Conservation (phyloP, 768 basidiomycete genomes). For the Mrakia gelida region DNA sequence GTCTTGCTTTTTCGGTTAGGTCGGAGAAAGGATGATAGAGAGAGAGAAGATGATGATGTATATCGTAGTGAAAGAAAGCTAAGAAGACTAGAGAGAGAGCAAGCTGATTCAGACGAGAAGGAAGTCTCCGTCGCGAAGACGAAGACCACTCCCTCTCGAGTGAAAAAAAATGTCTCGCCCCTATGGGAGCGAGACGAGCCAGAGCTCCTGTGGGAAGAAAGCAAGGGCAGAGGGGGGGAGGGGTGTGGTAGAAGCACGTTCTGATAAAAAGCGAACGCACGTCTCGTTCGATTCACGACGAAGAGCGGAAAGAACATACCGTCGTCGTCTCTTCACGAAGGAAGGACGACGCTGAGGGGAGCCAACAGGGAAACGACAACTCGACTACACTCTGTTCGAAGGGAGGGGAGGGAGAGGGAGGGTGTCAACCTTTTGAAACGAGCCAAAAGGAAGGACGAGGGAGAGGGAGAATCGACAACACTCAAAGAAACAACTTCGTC, state of each 20-base stretch:
- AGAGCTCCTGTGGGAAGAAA: constrained; percentile 16
- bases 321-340: not conserved
- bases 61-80: no score
- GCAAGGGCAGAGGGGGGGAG: constrained; percentile 1
- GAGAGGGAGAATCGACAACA: not conserved
- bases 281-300: not conserved
- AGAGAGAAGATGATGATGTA: no score
- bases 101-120: no score
- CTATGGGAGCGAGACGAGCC: not conserved
- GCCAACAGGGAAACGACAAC: constrained; percentile 57
- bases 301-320: constrained; percentile 3
- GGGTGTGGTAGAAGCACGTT: constrained; percentile 18
- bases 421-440: not conserved
- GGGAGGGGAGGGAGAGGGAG: not conserved
- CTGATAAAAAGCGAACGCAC: not conserved
- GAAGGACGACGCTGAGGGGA: constrained; percentile 48
- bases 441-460: not conserved
- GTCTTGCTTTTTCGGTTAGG: no score
- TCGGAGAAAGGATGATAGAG: no score
- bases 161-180: not conserved
- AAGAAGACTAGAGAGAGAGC: no score
- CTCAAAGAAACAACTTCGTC: not conserved
- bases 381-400: not conserved
- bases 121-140: not conserved
- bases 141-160: not conserved